Evolutionary conservation across 352 stramenopile species (phyloP).

Genomic region (Phytophthora hibernalis): DNA sequence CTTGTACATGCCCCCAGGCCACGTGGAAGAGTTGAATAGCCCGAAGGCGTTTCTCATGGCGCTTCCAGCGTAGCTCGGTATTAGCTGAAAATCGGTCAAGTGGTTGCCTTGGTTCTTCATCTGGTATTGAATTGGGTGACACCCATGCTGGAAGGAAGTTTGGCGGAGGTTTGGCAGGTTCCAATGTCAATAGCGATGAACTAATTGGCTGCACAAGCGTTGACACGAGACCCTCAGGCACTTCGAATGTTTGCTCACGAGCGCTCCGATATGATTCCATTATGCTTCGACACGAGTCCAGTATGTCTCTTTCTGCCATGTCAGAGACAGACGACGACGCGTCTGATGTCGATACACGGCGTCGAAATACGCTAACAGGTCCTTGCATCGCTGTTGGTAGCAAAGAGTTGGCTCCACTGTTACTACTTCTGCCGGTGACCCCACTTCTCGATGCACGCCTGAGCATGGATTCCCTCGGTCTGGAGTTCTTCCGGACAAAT

Average conservation of each 20-base stretch:
- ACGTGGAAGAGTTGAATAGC: conserved; percentile 48
- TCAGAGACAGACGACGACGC: conserved; percentile 11
- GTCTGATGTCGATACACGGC: conserved; percentile 21
- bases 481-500: conserved; percentile 8
- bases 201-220: not conserved
- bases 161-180: not conserved
- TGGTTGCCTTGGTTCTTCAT: not conserved
- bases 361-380: conserved; percentile 15
- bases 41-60: conserved; percentile 51
- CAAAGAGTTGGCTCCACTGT: conserved; percentile 4
- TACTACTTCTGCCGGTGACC: not conserved
- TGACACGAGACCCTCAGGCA: not conserved
- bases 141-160: not conserved
- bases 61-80: conserved; percentile 47
- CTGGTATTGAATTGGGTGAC: conserved; percentile 9
- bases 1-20: conserved; percentile 30
- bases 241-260: conserved; percentile 4
- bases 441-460: not conserved
- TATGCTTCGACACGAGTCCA: conserved; percentile 23
- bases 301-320: conserved; percentile 2
- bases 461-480: not conserved
- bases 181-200: not conserved
- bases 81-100: conserved; percentile 28
- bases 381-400: conserved; percentile 10
- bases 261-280: conserved; percentile 17